Evolutionary conservation across 1,284 basidiomycete species (phyloP).

Genomic region (Boletus semigastroideus): DNA sequence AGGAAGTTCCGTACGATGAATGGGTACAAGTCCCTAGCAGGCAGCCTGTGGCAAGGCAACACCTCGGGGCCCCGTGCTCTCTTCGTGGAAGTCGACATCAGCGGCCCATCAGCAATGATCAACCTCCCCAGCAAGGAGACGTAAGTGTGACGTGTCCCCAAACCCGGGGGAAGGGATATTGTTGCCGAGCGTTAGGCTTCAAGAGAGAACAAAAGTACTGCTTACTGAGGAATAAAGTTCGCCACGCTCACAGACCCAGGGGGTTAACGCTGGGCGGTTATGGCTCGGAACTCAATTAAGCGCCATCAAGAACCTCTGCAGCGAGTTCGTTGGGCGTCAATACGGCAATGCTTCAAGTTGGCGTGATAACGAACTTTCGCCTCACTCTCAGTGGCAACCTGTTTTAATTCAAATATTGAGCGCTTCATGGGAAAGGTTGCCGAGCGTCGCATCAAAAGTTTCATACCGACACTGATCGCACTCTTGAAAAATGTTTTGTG

Average conservation of each 20-base stretch:
- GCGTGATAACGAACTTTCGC: neutral
- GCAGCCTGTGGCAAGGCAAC: neutral
- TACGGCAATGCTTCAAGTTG: neutral
- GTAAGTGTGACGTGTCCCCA: neutral
- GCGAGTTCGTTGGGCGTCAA: neutral
- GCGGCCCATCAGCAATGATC: neutral
- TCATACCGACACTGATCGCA: neutral
- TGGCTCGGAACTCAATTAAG: neutral
- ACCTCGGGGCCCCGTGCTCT: neutral
- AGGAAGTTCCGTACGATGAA: neutral
- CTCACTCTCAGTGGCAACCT: neutral
- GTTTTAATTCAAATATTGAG: neutral
- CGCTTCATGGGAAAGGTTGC: neutral
- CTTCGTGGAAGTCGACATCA: neutral
- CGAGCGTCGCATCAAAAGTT: neutral
- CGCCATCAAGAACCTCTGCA: neutral
- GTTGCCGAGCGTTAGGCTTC: neutral
- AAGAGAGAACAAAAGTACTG: neutral
- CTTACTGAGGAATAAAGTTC: neutral
- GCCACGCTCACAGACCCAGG: neutral
- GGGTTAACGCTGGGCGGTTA: neutral
- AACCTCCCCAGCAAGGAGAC: neutral
- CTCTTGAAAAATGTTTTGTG: neutral
- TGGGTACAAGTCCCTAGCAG: neutral
- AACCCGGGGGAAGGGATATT: neutral